Percentiles rank a stretch among this genome's conserved stretches.
Conservation (phyloP, 169 alveolate species). For the Cryptosporidium sp. region DNA sequence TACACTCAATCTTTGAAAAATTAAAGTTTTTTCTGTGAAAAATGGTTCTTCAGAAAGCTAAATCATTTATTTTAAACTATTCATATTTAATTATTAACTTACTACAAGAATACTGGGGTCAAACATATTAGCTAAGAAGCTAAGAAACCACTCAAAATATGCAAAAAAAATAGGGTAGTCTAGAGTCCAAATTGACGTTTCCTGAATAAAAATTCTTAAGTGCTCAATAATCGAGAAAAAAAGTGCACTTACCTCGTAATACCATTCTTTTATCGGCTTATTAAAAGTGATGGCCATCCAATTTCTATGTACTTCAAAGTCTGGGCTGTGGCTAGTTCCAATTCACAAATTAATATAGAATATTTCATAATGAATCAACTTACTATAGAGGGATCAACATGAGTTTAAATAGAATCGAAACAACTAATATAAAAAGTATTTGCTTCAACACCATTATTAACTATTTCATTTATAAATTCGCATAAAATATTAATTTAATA, state of each 20-base stretch:
- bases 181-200: constrained; percentile 86
- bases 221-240: background rate
- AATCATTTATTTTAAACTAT: background rate
- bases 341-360: background rate
- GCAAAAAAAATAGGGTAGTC: constrained; percentile 91
- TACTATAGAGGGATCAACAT: constrained; percentile 47
- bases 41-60: constrained; percentile 68
- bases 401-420: constrained; percentile 16
- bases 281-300: constrained; percentile 88
- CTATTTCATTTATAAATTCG: background rate
- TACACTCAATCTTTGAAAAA: constrained; percentile 83
- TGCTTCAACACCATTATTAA: background rate
- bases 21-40: constrained; percentile 73
- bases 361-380: background rate
- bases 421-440: background rate
- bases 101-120: constrained; percentile 81
- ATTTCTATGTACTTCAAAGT: constrained; percentile 90
- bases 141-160: constrained; percentile 85
- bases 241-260: constrained; percentile 76
- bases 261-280: constrained; percentile 85
- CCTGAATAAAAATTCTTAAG: constrained; percentile 16
- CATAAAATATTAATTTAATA: too few species aligned
- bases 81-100: constrained; percentile 15
- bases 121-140: constrained; percentile 79
- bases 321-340: constrained; percentile 76